Base-by-base conservation (phyloP, 2,329 filamentous ascomycete genomes). In the Talaromyces sp. region DNA sequence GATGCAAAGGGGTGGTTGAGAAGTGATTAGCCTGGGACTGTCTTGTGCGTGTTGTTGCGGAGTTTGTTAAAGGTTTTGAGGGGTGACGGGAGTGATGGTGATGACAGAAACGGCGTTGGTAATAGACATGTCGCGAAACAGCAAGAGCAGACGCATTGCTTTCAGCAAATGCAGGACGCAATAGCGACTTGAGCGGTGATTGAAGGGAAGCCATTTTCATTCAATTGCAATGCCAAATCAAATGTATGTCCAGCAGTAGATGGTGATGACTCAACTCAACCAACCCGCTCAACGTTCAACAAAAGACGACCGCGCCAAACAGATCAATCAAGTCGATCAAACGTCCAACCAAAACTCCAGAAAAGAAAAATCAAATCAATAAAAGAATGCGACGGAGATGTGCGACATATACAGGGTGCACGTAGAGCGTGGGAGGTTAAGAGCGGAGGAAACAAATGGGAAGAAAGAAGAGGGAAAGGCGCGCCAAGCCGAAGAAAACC, bases 61-160 rank as follows among this genome's bases (percentile, higher is more conserved):
- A 14, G 47, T 7, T 50, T 2, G n/a, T 39, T n/a, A 19, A 35
- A 16, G 19, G 3, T 33, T 24, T 57, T 58, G 56, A 59, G 56
- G 22, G 19, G 54, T 41, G 35, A 39, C 35, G 14, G 33, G 52
- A 57, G 19, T 50, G 58, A 31, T 62, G 19, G 49, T 54, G 47
- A 56, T 56, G 60, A 33, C 50, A 57, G 35, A 24, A 52, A 22
- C 47, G 60, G 31, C 33, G 45, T n/a, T 52, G 45, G 45, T 19
- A 24, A 27, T 56, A 8, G 11, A 16, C 14, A 37, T 58, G 52
- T 56, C 52, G 52, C 52, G 52, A 37, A 35, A 54, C 50, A 54
- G 27, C 10, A 35, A 8, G 13, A 7, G 49, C 27, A 54, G 27
- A 35, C 10, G 19, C n/a, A 9, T 14, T 39, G 52, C 33, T 37